These are phyloP conservation scores for Rhodomyrtus psidioides DNA, from an alignment of 441 rosid genomes.

Conservation along the genomic window DNA sequence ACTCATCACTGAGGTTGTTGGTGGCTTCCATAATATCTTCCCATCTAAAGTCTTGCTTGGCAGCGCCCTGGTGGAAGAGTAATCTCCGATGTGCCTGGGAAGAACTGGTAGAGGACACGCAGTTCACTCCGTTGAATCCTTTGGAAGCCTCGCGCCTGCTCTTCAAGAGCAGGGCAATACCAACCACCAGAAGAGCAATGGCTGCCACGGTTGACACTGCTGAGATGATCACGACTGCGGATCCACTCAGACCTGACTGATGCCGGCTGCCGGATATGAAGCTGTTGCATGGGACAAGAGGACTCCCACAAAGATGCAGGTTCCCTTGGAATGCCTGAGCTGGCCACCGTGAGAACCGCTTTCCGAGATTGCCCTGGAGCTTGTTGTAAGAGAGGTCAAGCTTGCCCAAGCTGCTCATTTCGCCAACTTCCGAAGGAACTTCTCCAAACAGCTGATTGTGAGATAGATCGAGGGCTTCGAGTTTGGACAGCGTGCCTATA, in stretches of 20 bases:
- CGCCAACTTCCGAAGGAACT: constrained; percentile 48
- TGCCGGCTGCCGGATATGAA: constrained; percentile 11
- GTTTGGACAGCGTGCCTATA: constrained; percentile 49
- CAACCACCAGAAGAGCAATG: constrained; percentile 40
- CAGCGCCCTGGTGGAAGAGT: constrained; percentile 42
- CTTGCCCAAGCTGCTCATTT: constrained; percentile 66
- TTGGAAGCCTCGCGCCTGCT: constrained; percentile 30
- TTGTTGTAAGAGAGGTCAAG: constrained; percentile 65
- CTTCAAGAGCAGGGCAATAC: constrained; percentile 32
- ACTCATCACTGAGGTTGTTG: constrained; percentile 53
- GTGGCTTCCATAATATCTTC: constrained; percentile 79
- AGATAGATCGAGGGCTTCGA: constrained; percentile 70
- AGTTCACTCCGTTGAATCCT: constrained; percentile 29
- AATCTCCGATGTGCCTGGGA: constrained; percentile 50
- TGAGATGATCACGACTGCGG: constrained; percentile 40
- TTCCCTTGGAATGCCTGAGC: constrained; percentile 56
- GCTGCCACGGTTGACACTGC: constrained; percentile 53
- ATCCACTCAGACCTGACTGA: constrained; percentile 24
- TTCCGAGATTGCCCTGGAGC: constrained; percentile 53
- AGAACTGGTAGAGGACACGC: constrained; percentile 45
- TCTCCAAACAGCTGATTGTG: constrained; percentile 60
- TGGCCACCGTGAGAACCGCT: constrained; percentile 66
- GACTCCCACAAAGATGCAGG: constrained; percentile 58
- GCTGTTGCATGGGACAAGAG: constrained; percentile 40
- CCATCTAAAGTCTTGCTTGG: constrained; percentile 60